phyloP scores from a whole-genome alignment of 1,284 basidiomycete genomes.

The Coriolopsis trogii region DNA sequence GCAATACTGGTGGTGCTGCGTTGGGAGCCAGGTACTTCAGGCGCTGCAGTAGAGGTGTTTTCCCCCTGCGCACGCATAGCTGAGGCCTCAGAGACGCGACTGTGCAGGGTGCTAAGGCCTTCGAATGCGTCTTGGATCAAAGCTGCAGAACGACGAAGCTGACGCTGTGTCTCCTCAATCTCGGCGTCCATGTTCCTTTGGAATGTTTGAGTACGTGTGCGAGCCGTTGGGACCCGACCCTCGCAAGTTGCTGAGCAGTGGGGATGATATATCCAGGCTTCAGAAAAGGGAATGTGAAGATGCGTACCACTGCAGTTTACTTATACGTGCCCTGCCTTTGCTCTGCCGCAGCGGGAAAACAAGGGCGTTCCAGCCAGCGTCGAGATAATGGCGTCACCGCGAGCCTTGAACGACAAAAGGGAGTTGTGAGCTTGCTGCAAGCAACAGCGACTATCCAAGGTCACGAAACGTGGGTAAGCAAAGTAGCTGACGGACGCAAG shows the following conservation, averaged over 20 bases:
- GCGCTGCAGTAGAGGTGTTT: neutral
- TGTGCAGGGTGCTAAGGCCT: conserved; percentile 17
- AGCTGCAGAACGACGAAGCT: conserved; percentile 17
- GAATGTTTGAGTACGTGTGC: neutral
- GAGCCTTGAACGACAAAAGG: too few species aligned
- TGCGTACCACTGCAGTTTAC: neutral
- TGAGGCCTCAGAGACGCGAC: conserved; percentile 11
- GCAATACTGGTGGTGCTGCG: neutral
- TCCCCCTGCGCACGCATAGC: conserved; percentile 2
- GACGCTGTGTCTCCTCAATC: conserved; percentile 21
- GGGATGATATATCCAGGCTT: neutral
- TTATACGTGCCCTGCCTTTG: too few species aligned
- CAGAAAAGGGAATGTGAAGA: too few species aligned
- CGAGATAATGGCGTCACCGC: too few species aligned
- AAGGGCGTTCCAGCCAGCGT: too few species aligned
- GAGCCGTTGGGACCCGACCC: neutral
- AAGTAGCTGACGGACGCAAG: too few species aligned
- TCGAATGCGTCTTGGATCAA: conserved; percentile 22
- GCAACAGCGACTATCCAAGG: too few species aligned
- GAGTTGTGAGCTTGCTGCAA: too few species aligned
- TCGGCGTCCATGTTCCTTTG: conserved; percentile 13
- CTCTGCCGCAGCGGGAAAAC: too few species aligned
- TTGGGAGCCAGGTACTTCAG: neutral
- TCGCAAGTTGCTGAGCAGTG: neutral
- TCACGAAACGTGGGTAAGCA: too few species aligned